Percentiles rank a stretch among this genome's conserved stretches.
phyloP scores from a whole-genome alignment of 2,329 filamentous ascomycete genomes.

The Ustulina deusta region DNA sequence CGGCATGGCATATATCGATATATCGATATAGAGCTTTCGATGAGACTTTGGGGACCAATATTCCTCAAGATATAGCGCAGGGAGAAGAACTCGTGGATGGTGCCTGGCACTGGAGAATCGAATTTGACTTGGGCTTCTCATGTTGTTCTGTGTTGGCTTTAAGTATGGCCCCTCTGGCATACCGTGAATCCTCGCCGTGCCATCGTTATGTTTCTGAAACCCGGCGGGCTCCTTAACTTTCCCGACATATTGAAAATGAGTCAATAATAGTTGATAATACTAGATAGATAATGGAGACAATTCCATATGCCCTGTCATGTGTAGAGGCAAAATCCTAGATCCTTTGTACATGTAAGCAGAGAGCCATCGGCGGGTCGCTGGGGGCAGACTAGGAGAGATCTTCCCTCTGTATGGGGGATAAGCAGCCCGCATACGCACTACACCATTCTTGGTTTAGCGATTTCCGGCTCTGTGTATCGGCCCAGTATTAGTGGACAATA shows the following conservation, averaged over 20 bases:
- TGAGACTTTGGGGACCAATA: neutral
- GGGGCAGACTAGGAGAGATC: neutral
- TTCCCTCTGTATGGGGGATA: conserved; percentile 43
- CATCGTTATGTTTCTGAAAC: neutral
- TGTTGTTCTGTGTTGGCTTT: neutral
- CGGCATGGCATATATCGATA: conserved; percentile 27
- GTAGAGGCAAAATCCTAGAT: too few relatives aligned
- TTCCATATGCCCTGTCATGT: neutral
- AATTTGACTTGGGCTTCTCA: neutral
- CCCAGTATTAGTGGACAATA: conserved; percentile 16
- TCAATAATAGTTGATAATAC: neutral
- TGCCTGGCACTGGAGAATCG: neutral
- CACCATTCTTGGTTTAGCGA: conserved; percentile 14
- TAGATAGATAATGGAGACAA: neutral
- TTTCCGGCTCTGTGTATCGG: neutral
- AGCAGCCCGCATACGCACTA: conserved; percentile 42
- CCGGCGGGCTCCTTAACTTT: neutral
- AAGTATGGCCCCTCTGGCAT: neutral
- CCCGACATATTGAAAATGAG: neutral
- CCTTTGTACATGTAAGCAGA: neutral
- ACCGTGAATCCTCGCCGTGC: neutral
- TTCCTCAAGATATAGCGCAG: neutral
- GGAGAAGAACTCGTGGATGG: neutral
- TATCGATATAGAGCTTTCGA: neutral
- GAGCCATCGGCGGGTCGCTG: neutral